Base-by-base conservation (phyloP, 164 flowering plant genomes). In the Vitis amurensis region DNA sequence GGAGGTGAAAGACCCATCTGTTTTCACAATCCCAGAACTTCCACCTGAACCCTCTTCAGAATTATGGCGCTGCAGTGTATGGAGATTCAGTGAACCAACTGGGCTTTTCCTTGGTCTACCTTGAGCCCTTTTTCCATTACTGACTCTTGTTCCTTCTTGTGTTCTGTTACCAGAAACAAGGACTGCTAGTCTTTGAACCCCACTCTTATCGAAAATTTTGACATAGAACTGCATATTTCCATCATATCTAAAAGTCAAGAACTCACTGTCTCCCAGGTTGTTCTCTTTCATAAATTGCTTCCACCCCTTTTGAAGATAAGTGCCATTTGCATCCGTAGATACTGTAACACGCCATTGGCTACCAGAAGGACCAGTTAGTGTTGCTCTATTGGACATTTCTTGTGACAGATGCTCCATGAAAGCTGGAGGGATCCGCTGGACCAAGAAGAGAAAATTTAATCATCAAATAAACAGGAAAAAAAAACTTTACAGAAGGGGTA, bases 271-370 rank as follows among this genome's bases (percentile, higher is more conserved):
- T 1, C 63, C 51, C 2, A 80, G 27, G 1, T 50, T 52, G 55
- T 80, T 64, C 2, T 61, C 59, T 71, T 14, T 66, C 2, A 48
- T n/a, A 50, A 77, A 77, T 9, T 68, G 11, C 52, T 50, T 8
- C 83, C 83, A 80, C 4, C 83, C 83, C 17, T 74, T 31, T 10
- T 27, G 19, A 1, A 80, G 10, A 62, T 16, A 77, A 4, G 66
- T 47, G 3, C 48, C 71, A 1, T 52, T 11, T 1, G 10, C 12
- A 11, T 12, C 68, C 50, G 23, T 44, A 1, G 30, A 6, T 12
- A 74, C 13, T 37, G 49, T 61, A 55, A 64, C 73, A 14, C 29
- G 16, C 82, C 84, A 78, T 8, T 8, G 23, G 15, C n/a, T 17
- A 17, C 76, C 78, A 5, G 65, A 66, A 2, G 73, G 70, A 57